phyloP scores from a whole-genome alignment of 768 basidiomycete genomes.

The Pulveroboletus sp. region DNA sequence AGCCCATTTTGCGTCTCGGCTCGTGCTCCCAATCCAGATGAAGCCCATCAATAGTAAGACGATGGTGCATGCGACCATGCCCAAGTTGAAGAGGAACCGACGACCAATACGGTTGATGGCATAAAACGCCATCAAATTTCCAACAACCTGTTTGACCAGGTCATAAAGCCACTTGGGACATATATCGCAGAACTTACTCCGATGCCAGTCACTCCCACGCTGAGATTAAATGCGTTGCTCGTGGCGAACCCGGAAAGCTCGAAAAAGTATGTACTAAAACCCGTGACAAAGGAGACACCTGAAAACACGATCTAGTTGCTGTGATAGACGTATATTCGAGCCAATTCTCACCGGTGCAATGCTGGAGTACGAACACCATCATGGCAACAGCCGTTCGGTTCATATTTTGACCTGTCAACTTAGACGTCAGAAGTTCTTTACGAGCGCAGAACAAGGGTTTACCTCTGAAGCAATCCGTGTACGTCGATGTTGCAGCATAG shows the following conservation, averaged over 20 bases:
- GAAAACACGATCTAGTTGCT: neutral
- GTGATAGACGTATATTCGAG: too few relatives aligned
- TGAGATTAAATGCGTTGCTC: conserved; percentile 31
- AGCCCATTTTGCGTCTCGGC: conserved; percentile 20
- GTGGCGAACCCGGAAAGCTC: conserved; percentile 32
- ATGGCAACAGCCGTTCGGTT: conserved; percentile 27
- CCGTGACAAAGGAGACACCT: conserved; percentile 28
- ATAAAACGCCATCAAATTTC: conserved; percentile 27
- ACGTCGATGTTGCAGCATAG: conserved; percentile 25
- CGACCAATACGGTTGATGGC: too few relatives aligned
- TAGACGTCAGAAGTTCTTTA: neutral
- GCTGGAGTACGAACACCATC: conserved; percentile 32
- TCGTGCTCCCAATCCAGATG: conserved; percentile 17
- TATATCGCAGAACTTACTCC: conserved; percentile 10
- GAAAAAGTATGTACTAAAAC: too few relatives aligned
- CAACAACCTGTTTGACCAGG: conserved; percentile 15
- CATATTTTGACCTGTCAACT: conserved; percentile 17
- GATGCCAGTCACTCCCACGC: conserved; percentile 25
- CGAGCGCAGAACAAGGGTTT: neutral
- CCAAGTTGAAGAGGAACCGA: conserved; percentile 28
- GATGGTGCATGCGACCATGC: conserved; percentile 21
- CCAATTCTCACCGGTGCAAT: conserved; percentile 16
- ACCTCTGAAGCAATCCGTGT: conserved; percentile 33
- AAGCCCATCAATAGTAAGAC: conserved; percentile 27
- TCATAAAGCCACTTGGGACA: neutral